These are phyloP conservation scores for Talaromyces verruculosus DNA, from an alignment of 2,329 filamentous ascomycete genomes.

Conservation along the genomic window DNA sequence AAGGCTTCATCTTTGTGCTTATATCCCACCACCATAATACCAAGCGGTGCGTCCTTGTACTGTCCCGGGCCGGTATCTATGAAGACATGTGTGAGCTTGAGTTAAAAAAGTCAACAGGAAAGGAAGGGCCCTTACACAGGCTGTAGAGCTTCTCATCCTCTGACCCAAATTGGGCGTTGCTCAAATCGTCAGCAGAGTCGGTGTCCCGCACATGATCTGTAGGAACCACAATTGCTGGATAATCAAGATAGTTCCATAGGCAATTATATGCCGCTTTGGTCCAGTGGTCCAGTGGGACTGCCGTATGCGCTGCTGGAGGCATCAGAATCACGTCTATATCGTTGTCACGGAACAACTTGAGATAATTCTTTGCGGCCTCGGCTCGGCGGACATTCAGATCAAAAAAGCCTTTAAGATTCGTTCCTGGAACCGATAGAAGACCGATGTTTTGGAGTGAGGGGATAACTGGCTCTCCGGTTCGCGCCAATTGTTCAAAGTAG, in stretches of 20 bases:
- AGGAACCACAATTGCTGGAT: slow-evolving; percentile 16
- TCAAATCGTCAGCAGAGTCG: slow-evolving; percentile 8
- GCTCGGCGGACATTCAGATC: slow-evolving; percentile 44
- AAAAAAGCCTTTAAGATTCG: slow-evolving; percentile 43
- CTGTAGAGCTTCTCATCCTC: slow-evolving; percentile 13
- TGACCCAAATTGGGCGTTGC: slow-evolving; percentile 15
- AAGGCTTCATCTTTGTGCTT: slow-evolving; percentile 12
- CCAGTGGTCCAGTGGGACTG: slow-evolving; percentile 50
- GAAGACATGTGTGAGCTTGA: neutral
- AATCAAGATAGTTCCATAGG: slow-evolving; percentile 17
- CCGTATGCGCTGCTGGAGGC: slow-evolving; percentile 51
- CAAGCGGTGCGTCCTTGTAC: slow-evolving; percentile 9
- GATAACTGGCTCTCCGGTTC: slow-evolving; percentile 13
- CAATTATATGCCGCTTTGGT: slow-evolving; percentile 7
- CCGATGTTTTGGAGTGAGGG: slow-evolving; percentile 15
- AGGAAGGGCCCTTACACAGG: neutral
- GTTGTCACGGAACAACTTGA: slow-evolving; percentile 15
- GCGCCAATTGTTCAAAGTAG: slow-evolving; percentile 13
- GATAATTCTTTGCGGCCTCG: slow-evolving; percentile 27
- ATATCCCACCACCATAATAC: slow-evolving; percentile 17
- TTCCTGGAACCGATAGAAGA: slow-evolving; percentile 9
- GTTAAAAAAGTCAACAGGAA: neutral
- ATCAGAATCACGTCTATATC: slow-evolving; percentile 50
- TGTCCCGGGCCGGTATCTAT: slow-evolving; percentile 12
- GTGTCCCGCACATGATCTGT: slow-evolving; percentile 13